A percentile compares a stretch with the other conserved stretches of the same genome.
Evolutionary conservation across 306 rosid species (phyloP).

Genomic region (Prunus armeniaca): DNA sequence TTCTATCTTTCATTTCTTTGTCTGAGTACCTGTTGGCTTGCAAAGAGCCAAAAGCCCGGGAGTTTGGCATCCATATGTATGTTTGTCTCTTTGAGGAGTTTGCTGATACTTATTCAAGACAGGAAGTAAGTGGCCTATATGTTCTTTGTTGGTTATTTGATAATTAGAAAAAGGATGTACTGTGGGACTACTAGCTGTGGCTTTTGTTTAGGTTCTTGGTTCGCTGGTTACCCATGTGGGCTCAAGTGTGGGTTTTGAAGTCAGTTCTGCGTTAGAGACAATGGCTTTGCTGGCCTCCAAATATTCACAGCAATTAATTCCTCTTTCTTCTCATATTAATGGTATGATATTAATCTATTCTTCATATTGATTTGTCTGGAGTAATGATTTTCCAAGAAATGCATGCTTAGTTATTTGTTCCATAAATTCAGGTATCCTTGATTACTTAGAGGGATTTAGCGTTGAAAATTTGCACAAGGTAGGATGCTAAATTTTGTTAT

Average conservation of each 20-base stretch:
- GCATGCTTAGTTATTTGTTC: constrained; percentile 10
- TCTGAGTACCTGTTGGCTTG: constrained; percentile 38
- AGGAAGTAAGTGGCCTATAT: constrained; percentile 31
- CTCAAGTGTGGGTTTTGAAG: constrained; percentile 36
- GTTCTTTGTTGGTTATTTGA: background rate
- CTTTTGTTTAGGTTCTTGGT: constrained; percentile 34
- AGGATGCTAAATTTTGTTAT: background rate
- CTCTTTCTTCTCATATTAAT: constrained; percentile 35
- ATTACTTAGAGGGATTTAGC: constrained; percentile 43
- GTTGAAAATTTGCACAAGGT: constrained; percentile 43
- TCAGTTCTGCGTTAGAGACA: constrained; percentile 35
- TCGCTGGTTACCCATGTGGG: constrained; percentile 42
- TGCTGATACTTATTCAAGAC: constrained; percentile 39
- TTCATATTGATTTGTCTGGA: background rate
- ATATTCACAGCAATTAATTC: constrained; percentile 30
- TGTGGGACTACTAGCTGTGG: background rate
- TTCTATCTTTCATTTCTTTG: constrained; percentile 33
- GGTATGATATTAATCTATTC: constrained; percentile 18
- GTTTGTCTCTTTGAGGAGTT: constrained; percentile 35
- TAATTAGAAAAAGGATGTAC: background rate
- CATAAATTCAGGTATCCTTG: constrained; percentile 33
- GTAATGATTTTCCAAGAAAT: background rate
- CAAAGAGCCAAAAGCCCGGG: constrained; percentile 35
- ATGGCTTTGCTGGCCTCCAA: constrained; percentile 32
- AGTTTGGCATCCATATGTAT: constrained; percentile 32